Conservation (phyloP, 1,139 yeast genomes). For the Blastobotrys buckinghamii region DNA sequence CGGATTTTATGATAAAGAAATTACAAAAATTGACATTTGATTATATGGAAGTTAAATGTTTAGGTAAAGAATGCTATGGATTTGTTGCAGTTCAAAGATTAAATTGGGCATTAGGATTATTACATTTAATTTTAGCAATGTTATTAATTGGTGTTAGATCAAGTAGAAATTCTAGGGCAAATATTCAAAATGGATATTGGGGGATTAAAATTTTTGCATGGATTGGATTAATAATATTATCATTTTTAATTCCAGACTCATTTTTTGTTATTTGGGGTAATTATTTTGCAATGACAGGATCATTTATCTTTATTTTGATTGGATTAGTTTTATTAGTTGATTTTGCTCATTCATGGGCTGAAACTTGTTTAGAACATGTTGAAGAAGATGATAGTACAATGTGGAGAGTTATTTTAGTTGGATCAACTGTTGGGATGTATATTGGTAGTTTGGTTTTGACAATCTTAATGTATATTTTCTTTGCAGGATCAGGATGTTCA, state of each 20-base stretch:
- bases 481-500: conserved; percentile 78
- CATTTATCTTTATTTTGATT: conserved; percentile 79
- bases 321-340: conserved; percentile 89
- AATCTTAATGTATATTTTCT: conserved; percentile 72
- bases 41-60: conserved; percentile 63
- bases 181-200: conserved; percentile 89
- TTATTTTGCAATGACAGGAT: conserved; percentile 76
- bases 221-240: conserved; percentile 49
- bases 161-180: conserved; percentile 72
- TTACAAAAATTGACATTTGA: conserved; percentile 64
- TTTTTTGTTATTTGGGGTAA: conserved; percentile 91
- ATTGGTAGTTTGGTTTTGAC: conserved; percentile 66
- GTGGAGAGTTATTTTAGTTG: conserved; percentile 78
- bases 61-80: conserved; percentile 83
- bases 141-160: conserved; percentile 69
- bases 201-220: conserved; percentile 62
- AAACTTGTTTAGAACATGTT: conserved; percentile 83
- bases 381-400: conserved; percentile 77
- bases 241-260: conserved; percentile 78
- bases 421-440: conserved; percentile 87
- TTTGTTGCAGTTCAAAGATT: conserved; percentile 90
- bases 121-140: conserved; percentile 68
- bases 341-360: conserved; percentile 99
- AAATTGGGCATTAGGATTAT: conserved; percentile 77
- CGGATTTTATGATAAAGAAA: conserved; percentile 72